Percentiles rank a stretch among this genome's conserved stretches.
Conservation (phyloP, 495 filamentous ascomycete genomes). For the Trichoderma parareesei region DNA sequence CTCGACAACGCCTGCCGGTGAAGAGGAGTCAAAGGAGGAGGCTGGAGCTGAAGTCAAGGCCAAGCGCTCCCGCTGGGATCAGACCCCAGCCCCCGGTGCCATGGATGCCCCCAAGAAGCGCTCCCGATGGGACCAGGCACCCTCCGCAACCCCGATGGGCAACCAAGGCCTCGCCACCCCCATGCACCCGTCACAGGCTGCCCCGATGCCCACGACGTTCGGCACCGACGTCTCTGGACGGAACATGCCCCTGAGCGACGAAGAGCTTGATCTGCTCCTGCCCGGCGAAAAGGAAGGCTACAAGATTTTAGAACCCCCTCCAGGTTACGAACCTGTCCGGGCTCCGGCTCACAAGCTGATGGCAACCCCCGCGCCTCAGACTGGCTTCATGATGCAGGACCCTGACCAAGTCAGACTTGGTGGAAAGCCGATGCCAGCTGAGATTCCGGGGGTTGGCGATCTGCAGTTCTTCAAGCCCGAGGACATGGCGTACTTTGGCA, state of each 20-base stretch:
- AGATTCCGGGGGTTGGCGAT: conserved; percentile 96
- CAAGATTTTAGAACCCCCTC: conserved; percentile 85
- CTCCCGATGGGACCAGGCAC: conserved; percentile 87
- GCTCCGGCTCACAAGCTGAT: conserved; percentile 69
- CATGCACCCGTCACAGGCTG: conserved; percentile 70
- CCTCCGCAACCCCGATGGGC: conserved; percentile 75
- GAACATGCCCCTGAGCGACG: conserved; percentile 76
- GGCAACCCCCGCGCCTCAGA: conserved; percentile 60
- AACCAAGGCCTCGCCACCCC: conserved; percentile 76
- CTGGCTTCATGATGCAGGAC: conserved; percentile 97
- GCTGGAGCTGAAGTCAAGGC: not conserved
- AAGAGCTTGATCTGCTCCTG: conserved; percentile 87
- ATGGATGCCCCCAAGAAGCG: conserved; percentile 56
- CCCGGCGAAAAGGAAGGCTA: conserved; percentile 74
- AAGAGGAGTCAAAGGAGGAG: conserved; percentile 41
- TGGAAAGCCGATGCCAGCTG: conserved; percentile 89
- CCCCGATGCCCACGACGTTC: conserved; percentile 52
- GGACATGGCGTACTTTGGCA: conserved; percentile 99
- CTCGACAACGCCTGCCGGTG: conserved; percentile 40
- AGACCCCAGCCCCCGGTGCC: conserved; percentile 57
- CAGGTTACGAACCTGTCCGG: conserved; percentile 82
- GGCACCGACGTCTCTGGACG: conserved; percentile 75
- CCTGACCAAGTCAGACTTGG: conserved; percentile 70
- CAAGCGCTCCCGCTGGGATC: conserved; percentile 82
- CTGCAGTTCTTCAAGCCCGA: conserved; percentile 98